phyloP scores from a whole-genome alignment of 371 early-diverging fungal genomes.

The Phascolomyces articulosus region DNA sequence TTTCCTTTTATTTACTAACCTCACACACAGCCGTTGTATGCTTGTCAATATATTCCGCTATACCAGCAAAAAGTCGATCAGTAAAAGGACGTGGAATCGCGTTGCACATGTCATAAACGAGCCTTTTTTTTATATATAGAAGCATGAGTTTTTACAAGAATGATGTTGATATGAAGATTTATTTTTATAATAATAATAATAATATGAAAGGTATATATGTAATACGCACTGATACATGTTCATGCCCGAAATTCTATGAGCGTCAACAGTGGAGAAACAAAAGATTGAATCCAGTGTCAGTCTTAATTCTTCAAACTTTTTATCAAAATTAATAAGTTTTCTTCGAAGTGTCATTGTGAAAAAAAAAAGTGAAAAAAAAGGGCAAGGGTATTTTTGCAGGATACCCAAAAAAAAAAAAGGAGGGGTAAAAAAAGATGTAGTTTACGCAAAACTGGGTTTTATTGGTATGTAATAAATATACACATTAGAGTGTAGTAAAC shows the following conservation, averaged over 20 bases:
- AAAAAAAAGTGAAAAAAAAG: not conserved
- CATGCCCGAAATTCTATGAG: constrained; percentile 60
- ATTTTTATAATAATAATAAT: no score
- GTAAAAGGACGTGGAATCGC: constrained; percentile 75
- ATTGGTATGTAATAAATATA: no score
- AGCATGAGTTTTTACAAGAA: not conserved
- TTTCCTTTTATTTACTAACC: constrained; percentile 34
- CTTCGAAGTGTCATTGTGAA: constrained; percentile 61
- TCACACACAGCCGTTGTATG: constrained; percentile 58
- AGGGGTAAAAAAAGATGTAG: not conserved
- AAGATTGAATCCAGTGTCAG: constrained; percentile 62
- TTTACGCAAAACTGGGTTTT: no score
- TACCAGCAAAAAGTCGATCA: constrained; percentile 69
- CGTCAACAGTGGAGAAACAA: constrained; percentile 45
- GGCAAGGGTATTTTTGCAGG: not conserved
- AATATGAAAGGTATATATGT: no score
- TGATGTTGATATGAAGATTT: no score
- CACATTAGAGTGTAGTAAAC: no score
- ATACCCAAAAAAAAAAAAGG: no score
- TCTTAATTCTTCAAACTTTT: constrained; percentile 55
- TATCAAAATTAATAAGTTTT: constrained; percentile 65
- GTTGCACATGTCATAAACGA: constrained; percentile 69
- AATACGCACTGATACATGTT: constrained; percentile 70
- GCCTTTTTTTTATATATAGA: constrained; percentile 24
- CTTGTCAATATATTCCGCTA: constrained; percentile 69